phyloP scores from a whole-genome alignment of 108 stramenopile genomes.

The Cyclotella baltica region DNA sequence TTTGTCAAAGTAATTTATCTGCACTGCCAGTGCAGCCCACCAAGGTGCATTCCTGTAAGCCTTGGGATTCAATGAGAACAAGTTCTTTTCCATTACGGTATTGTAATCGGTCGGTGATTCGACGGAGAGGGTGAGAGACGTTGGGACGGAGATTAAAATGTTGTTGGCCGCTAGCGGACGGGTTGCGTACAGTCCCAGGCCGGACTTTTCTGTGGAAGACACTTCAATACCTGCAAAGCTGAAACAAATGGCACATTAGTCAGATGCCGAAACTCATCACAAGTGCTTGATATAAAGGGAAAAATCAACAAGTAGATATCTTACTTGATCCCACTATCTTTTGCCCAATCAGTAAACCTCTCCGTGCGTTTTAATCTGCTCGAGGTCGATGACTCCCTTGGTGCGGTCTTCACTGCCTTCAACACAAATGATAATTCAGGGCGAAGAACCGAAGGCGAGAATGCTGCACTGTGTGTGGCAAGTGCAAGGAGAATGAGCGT shows the following conservation, averaged over 20 bases:
- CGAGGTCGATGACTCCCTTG: constrained; percentile 13
- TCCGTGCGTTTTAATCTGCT: constrained; percentile 44
- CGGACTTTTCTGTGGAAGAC: constrained; percentile 47
- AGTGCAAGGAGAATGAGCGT: neutral
- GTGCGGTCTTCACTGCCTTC: constrained; percentile 23
- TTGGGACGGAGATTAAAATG: constrained; percentile 72
- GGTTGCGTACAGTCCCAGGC: constrained; percentile 67
- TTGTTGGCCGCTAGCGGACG: constrained; percentile 48
- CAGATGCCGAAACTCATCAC: neutral
- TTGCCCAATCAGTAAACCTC: constrained; percentile 53
- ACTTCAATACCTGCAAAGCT: constrained; percentile 45
- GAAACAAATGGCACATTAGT: neutral
- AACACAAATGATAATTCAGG: neutral
- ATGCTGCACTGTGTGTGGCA: neutral
- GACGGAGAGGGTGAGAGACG: constrained; percentile 69
- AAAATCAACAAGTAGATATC: constrained; percentile 8
- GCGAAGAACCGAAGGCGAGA: neutral
- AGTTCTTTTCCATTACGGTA: constrained; percentile 33
- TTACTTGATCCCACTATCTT: constrained; percentile 48
- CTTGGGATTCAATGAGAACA: constrained; percentile 52
- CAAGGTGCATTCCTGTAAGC: constrained; percentile 59
- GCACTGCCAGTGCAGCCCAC: constrained; percentile 56
- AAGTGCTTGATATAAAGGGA: neutral
- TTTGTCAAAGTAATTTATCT: constrained; percentile 55
- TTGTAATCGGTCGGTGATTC: constrained; percentile 66